A percentile compares a stretch with the other conserved stretches of the same genome.
Evolutionary conservation across 768 basidiomycete genomes (phyloP).

Genomic region (Auriculariales sp.): DNA sequence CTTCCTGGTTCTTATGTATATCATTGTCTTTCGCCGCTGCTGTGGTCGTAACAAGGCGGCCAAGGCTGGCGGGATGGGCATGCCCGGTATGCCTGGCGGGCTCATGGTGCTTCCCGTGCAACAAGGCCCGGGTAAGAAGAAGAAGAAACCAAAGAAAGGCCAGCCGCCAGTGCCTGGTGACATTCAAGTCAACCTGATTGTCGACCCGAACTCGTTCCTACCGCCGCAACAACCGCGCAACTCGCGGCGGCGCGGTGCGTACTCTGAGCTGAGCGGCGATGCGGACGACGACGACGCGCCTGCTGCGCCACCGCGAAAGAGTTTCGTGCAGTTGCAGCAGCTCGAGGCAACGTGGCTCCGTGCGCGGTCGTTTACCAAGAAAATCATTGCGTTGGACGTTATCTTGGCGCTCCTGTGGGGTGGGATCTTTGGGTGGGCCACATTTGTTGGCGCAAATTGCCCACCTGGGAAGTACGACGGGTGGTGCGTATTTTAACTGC

Average conservation of each 20-base stretch:
- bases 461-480: conserved; percentile 46
- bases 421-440: conserved; percentile 40
- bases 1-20: conserved; percentile 32
- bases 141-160: conserved; percentile 22
- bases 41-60: conserved; percentile 24
- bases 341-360: conserved; percentile 50
- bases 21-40: conserved; percentile 46
- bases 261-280: conserved; percentile 16
- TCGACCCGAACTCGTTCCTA: conserved; percentile 47
- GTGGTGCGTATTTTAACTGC: conserved; percentile 30
- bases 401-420: conserved; percentile 38
- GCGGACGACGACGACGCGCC: conserved; percentile 15
- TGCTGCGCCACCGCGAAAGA: conserved; percentile 22
- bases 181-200: conserved; percentile 62
- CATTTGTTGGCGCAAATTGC: conserved; percentile 43
- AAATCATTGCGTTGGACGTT: conserved; percentile 35
- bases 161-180: conserved; percentile 18
- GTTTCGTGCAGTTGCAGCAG: conserved; percentile 43
- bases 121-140: conserved; percentile 27
- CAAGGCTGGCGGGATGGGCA: conserved; percentile 7
- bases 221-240: conserved; percentile 12
- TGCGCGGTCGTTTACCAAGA: conserved; percentile 40
- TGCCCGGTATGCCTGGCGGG: conserved; percentile 15
- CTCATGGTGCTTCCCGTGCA: conserved; percentile 50
- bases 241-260: conserved; percentile 17